Base-by-base conservation (phyloP, 2,329 filamentous ascomycete genomes). In the Lasiodiplodia theobromae region DNA sequence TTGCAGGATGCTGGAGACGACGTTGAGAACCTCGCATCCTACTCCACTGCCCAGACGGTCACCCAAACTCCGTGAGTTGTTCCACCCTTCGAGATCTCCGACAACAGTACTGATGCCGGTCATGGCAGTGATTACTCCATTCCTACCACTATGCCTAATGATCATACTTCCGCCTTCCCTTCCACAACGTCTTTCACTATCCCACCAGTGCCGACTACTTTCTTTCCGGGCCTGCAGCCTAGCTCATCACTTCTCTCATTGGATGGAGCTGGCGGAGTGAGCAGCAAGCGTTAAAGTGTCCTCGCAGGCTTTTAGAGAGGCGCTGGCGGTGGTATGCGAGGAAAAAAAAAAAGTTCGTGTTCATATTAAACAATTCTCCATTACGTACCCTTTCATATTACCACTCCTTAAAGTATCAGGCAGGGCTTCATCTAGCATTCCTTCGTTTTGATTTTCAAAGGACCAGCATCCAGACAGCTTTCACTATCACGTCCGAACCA, bases 151-250 rank as follows among this genome's bases (percentile, higher is more conserved):
- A 63, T 63, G 38, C 28, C 58, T 14, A 63, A 63, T 12, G 58
- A 63, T 37, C 58, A 63, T n/a, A 12, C 40, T 12, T 40, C 58
- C 12, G 58, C 58, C 3, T 63, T 63, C 44, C 58, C 58, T 23
- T 49, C 58, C 11, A 63, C 44, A 3, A 51, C 44, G 6, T 51
- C 44, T 0, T 63, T 63, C 40, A 40, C 54, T 1, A 58, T 58
- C 6, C 54, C 54, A 10, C 16, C 54, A 8, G 34, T 58, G 12
- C 54, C 54, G 11, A 58, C 54, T 8, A 40, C 34, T 11, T 58
- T 58, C 18, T 58, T 58, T 37, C 54, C 54, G 2, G 54, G 54
- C 34, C 23, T 58, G n/a, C 38, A 40, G 11, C 54, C 34, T 11
- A 14, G 12, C 23, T 58, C 54, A 14, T 14, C 31, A 18, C 34